Base-by-base conservation (phyloP, 2,329 filamentous ascomycete genomes). In the Hypoxylon sp. region DNA sequence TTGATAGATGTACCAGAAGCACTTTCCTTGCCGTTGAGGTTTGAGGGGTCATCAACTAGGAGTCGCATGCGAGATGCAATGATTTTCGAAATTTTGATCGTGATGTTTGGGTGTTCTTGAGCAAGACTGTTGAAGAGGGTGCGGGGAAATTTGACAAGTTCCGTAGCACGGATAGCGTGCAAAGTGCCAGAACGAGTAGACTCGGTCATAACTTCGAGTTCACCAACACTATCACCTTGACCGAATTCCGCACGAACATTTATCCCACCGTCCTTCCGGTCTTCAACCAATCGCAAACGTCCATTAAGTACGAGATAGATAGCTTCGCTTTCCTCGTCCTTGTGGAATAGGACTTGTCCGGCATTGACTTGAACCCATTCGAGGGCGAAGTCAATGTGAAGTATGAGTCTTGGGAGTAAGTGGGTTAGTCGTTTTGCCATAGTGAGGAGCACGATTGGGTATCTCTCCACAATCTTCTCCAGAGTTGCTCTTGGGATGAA, bases 301-400 rank as follows among this genome's bases (percentile, higher is more conserved):
- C 96, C 96, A 73, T 99, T 99, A 15, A 99, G 86, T 1, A 99
- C 96, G 68, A 99, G 94, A 75, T 98, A 99, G 44, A 99, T 99
- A 1, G 97, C 95, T 79, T 99, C 96, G 75, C 96, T 99, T 72
- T 98, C 96, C 72, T 99, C 94, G 2, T 91, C 91, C 79, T 97
- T 92, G 72, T 97, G 93, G 78, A 97, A 97, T 37, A 99, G 92
- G 8, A 98, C 92, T 77, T 99, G 94, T 0, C 96, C 94, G 2
- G 96, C 93, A 79, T 93, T 94, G 68, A 99, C 94, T 77, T 99
- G 97, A 2, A 98, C 91, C 96, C 97, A 99, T 82, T 99, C 97
- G 17, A 99, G 85, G 3, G 96, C 96, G 81, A 99, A 99, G 79
- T 99, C 96, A 70, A 99, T 98, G 76, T 99, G 96, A 15, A 98